Evolutionary conservation across 2,329 filamentous ascomycete species (phyloP).

Genomic region (Penicillium sp.): DNA sequence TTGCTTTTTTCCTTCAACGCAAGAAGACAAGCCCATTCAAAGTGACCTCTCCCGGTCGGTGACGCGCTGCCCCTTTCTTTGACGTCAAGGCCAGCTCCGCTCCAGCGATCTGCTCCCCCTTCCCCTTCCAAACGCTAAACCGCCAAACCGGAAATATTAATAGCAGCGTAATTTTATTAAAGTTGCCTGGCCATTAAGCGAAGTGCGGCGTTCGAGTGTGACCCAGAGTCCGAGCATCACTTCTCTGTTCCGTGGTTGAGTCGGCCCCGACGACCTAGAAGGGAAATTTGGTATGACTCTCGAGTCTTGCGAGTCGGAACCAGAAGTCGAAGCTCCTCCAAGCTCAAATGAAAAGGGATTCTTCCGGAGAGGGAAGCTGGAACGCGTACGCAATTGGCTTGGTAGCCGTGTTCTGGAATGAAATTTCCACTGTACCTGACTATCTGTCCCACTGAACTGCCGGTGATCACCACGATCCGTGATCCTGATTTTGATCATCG

Average conservation of each 20-base stretch:
- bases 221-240: constrained; percentile 2
- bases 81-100: constrained; percentile 1
- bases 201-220: neutral
- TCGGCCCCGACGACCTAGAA: too few relatives aligned
- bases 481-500: constrained; percentile 13
- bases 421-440: constrained; percentile 7
- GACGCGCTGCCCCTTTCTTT: neutral
- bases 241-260: constrained; percentile 5
- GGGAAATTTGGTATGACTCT: constrained; percentile 7
- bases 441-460: neutral
- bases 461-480: constrained; percentile 13
- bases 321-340: constrained; percentile 1
- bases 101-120: constrained; percentile 9
- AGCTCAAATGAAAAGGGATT: neutral
- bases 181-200: constrained; percentile 7
- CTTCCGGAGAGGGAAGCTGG: constrained; percentile 7
- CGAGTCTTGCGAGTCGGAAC: neutral
- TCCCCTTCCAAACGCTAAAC: constrained; percentile 8
- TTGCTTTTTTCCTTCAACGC: neutral
- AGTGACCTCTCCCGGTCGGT: neutral
- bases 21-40: constrained; percentile 5
- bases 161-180: constrained; percentile 8
- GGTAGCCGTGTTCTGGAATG: neutral
- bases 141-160: constrained; percentile 9
- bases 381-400: constrained; percentile 7